Percentiles rank a stretch among this genome's conserved stretches.
These are phyloP conservation scores for Schrenkiella parvula DNA, from an alignment of 345 rosid species.

Conservation along the genomic window DNA sequence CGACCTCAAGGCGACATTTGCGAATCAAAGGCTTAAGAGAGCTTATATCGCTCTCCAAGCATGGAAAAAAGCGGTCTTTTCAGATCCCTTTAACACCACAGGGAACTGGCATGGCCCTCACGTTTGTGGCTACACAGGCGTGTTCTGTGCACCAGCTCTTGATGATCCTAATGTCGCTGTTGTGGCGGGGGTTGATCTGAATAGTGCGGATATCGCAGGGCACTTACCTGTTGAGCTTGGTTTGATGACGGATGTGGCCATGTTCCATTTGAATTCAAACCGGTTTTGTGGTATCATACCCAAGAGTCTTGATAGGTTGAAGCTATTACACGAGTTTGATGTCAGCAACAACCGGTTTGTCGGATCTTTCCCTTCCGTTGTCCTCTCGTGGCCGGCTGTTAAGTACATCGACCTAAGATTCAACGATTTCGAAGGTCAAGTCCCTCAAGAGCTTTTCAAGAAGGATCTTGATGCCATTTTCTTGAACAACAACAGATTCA, in stretches of 20 bases:
- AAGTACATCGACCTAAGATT: constrained; percentile 59
- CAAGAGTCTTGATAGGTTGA: constrained; percentile 42
- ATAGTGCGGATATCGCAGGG: constrained; percentile 77
- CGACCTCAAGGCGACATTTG: constrained; percentile 40
- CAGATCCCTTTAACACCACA: constrained; percentile 70
- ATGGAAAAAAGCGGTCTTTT: constrained; percentile 65
- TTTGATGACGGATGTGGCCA: constrained; percentile 49
- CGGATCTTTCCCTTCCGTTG: constrained; percentile 59
- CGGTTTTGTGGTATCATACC: constrained; percentile 84
- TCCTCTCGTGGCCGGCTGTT: constrained; percentile 48
- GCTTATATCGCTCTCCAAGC: constrained; percentile 76
- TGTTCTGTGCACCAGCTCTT: constrained; percentile 59
- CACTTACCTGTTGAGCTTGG: constrained; percentile 70
- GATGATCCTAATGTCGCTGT: constrained; percentile 51
- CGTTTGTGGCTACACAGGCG: constrained; percentile 67
- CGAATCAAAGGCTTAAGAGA: constrained; percentile 50
- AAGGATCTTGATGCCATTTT: constrained; percentile 60
- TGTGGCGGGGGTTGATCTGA: constrained; percentile 70
- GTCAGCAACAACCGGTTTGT: constrained; percentile 83
- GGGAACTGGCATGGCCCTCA: constrained; percentile 66
- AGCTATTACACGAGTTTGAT: constrained; percentile 69
- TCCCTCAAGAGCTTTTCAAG: constrained; percentile 52
- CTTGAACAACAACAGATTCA: constrained; percentile 76
- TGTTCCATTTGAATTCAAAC: constrained; percentile 73
- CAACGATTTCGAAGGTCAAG: constrained; percentile 69